Evolutionary conservation across 2,329 filamentous ascomycete species (phyloP), one percentile per base, ranked within the genome.

Genomic region (Trichophyton schoenleinii): DNA sequence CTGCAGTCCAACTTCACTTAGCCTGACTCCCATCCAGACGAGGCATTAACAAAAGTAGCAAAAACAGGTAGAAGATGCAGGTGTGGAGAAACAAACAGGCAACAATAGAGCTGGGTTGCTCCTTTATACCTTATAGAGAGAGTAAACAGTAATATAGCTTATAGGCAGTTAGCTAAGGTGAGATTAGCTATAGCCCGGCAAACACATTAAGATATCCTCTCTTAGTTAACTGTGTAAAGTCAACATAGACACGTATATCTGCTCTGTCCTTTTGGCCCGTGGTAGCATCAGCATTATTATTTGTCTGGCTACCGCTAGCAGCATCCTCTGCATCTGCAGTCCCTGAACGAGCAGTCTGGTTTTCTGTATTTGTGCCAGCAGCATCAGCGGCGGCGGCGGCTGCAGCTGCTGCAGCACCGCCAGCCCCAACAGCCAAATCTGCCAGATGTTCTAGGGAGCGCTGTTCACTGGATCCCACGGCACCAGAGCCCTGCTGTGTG

Each of bases 381-480:
- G 28, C 57, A 28, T 57, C 11, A 13, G 34, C 34, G 9, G 34
- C 34, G 9, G 34, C 34, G 4, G 34, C 34, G 0, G 34, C 34
- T 1, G 34, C 34, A 1, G 34, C 34, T 13, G 34, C 65, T 25
- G 69, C 67, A 3, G 72, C 70, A 15, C 73, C 74, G 59, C 76
- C 75, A 4, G 73, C 75, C 2, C 74, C 75, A 28, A 77, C 75
- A 25, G 75, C 75, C 25, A 77, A 67, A 63, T 77, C 75, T 6
- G 75, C 75, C 9, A 77, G 67, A 62, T 76, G 74, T 61, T 77
- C 74, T 6, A 77, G 69, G 28, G 75, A 77, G 60, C 74, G 74
- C 61, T 77, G 74, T 63, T 76, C 74, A 22, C 73, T 76, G 13
- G 73, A 72, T 3, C 73, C 73, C 64, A 76, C 70, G 13, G 65